A percentile compares a stretch with the other conserved stretches of the same genome.
Conservation (phyloP, 1,139 yeast genomes). For the Scheffersomyces titani region DNA sequence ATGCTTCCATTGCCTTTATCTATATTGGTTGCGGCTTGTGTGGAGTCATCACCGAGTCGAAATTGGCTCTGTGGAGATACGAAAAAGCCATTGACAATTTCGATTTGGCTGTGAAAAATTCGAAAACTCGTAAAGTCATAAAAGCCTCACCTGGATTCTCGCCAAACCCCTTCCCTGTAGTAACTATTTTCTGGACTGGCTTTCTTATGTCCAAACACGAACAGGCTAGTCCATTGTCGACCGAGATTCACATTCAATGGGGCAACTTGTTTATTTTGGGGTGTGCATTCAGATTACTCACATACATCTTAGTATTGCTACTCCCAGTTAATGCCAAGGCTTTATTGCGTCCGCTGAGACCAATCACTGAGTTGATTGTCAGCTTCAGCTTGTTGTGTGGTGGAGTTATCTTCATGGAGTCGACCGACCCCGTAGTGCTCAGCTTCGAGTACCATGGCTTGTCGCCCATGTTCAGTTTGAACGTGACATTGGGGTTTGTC, state of each 20-base stretch:
- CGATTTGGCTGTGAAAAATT: slow-evolving; percentile 9
- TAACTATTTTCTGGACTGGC: slow-evolving; percentile 96
- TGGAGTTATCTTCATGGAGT: slow-evolving; percentile 89
- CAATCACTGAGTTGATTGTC: slow-evolving; percentile 80
- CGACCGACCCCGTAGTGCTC: slow-evolving; percentile 80
- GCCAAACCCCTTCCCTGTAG: slow-evolving; percentile 90
- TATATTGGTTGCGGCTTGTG: slow-evolving; percentile 90
- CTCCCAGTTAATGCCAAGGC: slow-evolving; percentile 39
- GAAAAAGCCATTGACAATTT: slow-evolving; percentile 34
- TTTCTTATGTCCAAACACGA: slow-evolving; percentile 93
- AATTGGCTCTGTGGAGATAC: slow-evolving; percentile 50
- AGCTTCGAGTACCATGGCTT: slow-evolving; percentile 85
- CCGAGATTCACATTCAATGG: slow-evolving; percentile 88
- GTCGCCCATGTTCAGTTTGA: slow-evolving; percentile 88
- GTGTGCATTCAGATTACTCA: slow-evolving; percentile 69
- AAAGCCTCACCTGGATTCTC: slow-evolving; percentile 72
- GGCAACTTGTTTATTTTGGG: slow-evolving; percentile 79
- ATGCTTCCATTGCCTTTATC: slow-evolving; percentile 92
- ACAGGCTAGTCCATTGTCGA: slow-evolving; percentile 77
- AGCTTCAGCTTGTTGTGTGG: slow-evolving; percentile 83
- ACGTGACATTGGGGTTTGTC: slow-evolving; percentile 76
- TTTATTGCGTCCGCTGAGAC: slow-evolving; percentile 52
- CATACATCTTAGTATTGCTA: slow-evolving; percentile 61
- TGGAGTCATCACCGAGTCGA: slow-evolving; percentile 77
- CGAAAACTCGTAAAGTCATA: slow-evolving; percentile 21